Base-by-base conservation (phyloP, 1,284 basidiomycete genomes). In the Polyporus tsugae region DNA sequence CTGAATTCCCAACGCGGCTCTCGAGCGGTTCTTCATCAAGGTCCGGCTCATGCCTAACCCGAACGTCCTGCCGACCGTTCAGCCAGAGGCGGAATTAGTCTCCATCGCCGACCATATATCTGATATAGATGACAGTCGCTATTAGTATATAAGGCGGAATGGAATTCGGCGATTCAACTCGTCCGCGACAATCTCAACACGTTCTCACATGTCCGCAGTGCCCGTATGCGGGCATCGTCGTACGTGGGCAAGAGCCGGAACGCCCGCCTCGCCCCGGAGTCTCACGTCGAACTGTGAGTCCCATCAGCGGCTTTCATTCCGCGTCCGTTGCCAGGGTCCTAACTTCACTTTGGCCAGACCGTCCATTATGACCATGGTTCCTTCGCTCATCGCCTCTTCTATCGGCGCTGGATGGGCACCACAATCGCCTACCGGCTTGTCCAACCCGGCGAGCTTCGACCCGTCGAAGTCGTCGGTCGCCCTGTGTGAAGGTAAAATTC, bases 171-270 rank as follows among this genome's bases (percentile, higher is more conserved):
- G 1, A 90, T 93, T 73, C 85, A 89, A 60, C 85, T 91, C 70
- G 91, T 98, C 60, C 91, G 91, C 74, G 94, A 98, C 79, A 95
- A 97, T 75, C 87, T 99, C 46, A 82, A 84, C 49, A 91, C 90
- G 0, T 97, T 96, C 80, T 84, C 91, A 6, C 90, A 91, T 67
- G 84, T 98, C 64, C 91, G 95, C 72, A 94, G 97, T 64, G 97
- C 92, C 7, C 91, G 97, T 69, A 82, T 95, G 70, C 88, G 93
- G 44, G 90, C 92, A 2, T 95, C 94, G 7, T 92, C 91, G 15
- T 92, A 97, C 73, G 93, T 96, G 61, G 85, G 87, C 75, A 92
- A 92, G 83, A 93, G 91, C 74, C 88, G 94, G 46, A 87, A 86
- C 13, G 87, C 88, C 11, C 84, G 84, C 53, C 76, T 87, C 15